Evolutionary conservation across 805 yeast species (phyloP), one percentile per base, ranked within the genome.

Genomic region (Scheffersomyces stipitis): DNA sequence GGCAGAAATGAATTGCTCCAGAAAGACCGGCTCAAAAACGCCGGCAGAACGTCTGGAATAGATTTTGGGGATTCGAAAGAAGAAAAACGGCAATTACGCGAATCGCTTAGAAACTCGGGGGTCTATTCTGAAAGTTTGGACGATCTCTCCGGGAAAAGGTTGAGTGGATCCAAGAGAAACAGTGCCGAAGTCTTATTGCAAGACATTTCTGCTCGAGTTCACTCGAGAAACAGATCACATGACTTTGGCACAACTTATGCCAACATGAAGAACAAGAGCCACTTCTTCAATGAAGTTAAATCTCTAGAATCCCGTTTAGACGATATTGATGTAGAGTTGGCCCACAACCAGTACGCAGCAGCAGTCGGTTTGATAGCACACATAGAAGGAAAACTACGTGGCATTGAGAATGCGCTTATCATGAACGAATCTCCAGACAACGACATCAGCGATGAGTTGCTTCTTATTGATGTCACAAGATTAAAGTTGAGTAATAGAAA

Each of bases 281-380:
- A 65, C 51, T 35, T 66, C 12, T 63, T 77, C 43, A 66, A 70
- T 37, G 74, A 64, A 14, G 62, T 83, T 37, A 74, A 76, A 37
- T 61, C 62, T 20, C 64, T 80, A 10, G 89, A 83, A 48, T 83
- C 80, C 35, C 59, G 68, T 22, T 64, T 85, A 13, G 88, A 84
- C 50, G 87, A 83, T 37, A 69, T 83, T 28, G 93, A 86, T 53
- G 77, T 82, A 10, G 70, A 70, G 37, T 68, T 84, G 17, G 82
- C 86, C 8, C 81, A 83, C 48, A 73, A 76, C 36, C 70, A 73
- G 37, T 82, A 73, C 48, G 60, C 54, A 34, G 66, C 63, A 29
- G 69, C 77, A 3, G 75, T 73, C 14, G 72, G 71, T 5, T 49
- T 64, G 18, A 57, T 69, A 28, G 54, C 53, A 20, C 65, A 64